Conservation (phyloP, 148 eudicot genomes). For the Rhododendron molle region DNA sequence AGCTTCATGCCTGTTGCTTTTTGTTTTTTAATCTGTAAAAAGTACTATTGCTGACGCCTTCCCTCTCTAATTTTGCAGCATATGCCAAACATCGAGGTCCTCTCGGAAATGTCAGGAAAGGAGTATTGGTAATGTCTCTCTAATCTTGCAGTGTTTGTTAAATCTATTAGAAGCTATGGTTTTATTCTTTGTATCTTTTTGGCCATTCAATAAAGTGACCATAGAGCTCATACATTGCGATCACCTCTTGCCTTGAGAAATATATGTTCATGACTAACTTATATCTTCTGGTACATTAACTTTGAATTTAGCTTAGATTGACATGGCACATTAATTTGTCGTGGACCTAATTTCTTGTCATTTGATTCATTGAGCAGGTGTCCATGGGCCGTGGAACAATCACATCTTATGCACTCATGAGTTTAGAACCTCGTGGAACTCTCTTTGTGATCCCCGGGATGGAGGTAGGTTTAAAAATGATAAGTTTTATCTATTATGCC, state of each 20-base stretch:
- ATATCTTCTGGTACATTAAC: neutral
- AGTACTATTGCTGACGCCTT: neutral
- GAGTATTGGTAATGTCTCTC: conserved; percentile 70
- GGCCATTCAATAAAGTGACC: neutral
- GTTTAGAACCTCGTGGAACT: conserved; percentile 93
- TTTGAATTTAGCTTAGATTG: neutral
- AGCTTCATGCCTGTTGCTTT: neutral
- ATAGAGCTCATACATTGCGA: neutral
- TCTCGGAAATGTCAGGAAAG: conserved; percentile 94
- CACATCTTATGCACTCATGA: conserved; percentile 79
- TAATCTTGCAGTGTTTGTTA: conserved; percentile 3
- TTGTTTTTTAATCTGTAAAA: neutral
- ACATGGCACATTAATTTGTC: neutral
- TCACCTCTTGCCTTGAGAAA: neutral
- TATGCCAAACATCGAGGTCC: conserved; percentile 89
- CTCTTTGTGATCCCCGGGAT: conserved; percentile 86
- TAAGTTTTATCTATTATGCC: neutral
- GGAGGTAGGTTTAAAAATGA: conserved; percentile 50
- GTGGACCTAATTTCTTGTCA: conserved; percentile 5
- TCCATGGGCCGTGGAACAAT: conserved; percentile 85
- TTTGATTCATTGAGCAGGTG: conserved; percentile 44
- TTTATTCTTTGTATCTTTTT: neutral
- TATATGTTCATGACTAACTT: neutral
- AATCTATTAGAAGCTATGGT: neutral
- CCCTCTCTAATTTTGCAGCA: conserved; percentile 42